Evolutionary conservation across 2,329 filamentous ascomycete genomes (phyloP), one percentile per base, ranked within the genome.

Genomic region (Penicillium vulpinum): DNA sequence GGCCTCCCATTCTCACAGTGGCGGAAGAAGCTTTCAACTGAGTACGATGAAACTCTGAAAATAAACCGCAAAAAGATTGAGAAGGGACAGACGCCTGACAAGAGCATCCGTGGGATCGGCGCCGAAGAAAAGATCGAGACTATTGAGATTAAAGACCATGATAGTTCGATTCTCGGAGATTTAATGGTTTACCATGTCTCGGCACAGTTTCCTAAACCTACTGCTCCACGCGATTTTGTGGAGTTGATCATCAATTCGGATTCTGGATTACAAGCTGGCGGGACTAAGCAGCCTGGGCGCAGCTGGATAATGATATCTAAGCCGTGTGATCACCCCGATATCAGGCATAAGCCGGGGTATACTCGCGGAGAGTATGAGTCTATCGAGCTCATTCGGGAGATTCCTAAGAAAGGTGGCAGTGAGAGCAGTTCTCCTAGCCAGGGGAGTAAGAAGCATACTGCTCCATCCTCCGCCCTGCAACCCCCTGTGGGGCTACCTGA

Each of bases 321-420:
- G 72, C 93, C 93, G 1, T 90, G 91, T 67, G 75, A 83, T 21
- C 92, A 97, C 70, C 86, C 88, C 0, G 85, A 91, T 57, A 88
- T 89, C 33, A 87, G 88, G 21, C 81, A 83, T 13, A 81, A 88
- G 10, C 77, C 84, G 57, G 90, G 90, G 16, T 93, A 88, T 70
- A 90, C 96, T 47, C 83, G 91, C 39, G 93, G 92, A 3, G 82
- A 87, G 61, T 97, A 97, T 69, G 92, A 97, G 77, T 95, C 90
- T 1, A 88, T 97, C 16, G 93, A 97, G 74, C 82, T 96, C 63
- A 92, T 97, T 56, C 83, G 92, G 48, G 92, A 97, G 74, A 83
- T 97, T 15, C 88, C 87, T 0, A 70, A 55, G 44, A 43, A 56
- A 57, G 47, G 60, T 36, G 56, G 45, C 57, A 60, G 63, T 47